These are phyloP conservation scores for Backusella macrospora DNA, from an alignment of 192 early-diverging fungal species.

Conservation along the genomic window DNA sequence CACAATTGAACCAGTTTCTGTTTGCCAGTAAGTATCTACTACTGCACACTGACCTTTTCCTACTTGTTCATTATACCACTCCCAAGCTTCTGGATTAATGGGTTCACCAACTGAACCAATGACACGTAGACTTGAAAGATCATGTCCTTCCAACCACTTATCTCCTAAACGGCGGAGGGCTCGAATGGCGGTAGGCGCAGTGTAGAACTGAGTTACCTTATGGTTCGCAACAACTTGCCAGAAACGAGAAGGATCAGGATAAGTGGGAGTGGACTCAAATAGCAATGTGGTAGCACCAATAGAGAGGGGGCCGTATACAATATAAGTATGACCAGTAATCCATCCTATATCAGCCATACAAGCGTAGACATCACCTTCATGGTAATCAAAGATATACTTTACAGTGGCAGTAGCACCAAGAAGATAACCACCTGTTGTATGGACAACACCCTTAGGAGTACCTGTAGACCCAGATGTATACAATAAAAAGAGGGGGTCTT, in stretches of 20 bases:
- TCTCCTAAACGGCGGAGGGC: slow-evolving; percentile 87
- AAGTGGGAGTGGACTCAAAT: slow-evolving; percentile 95
- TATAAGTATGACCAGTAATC: slow-evolving; percentile 88
- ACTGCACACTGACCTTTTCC: slow-evolving; percentile 84
- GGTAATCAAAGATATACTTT: slow-evolving; percentile 95
- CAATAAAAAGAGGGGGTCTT: slow-evolving; percentile 94
- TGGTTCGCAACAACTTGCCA: slow-evolving; percentile 85
- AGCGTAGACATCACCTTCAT: slow-evolving; percentile 84
- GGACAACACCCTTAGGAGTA: slow-evolving; percentile 90
- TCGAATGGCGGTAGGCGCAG: slow-evolving; percentile 95
- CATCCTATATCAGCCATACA: slow-evolving; percentile 97
- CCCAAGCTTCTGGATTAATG: slow-evolving; percentile 96
- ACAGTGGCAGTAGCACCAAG: slow-evolving; percentile 80
- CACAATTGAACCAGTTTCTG: slow-evolving; percentile 91
- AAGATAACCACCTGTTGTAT: slow-evolving; percentile 93
- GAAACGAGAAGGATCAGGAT: slow-evolving; percentile 81
- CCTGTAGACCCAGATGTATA: slow-evolving; percentile 94
- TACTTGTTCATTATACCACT: slow-evolving; percentile 93
- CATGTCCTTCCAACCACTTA: slow-evolving; percentile 71
- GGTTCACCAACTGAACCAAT: slow-evolving; percentile 96
- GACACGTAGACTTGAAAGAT: slow-evolving; percentile 82
- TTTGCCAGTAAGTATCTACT: slow-evolving; percentile 95
- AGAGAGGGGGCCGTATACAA: slow-evolving; percentile 89
- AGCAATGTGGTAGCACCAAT: slow-evolving; percentile 89
- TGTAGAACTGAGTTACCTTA: slow-evolving; percentile 96